Percentiles rank a stretch among this genome's conserved stretches.
These are phyloP conservation scores for Aspergillus costaricaensis DNA, from an alignment of 2,329 filamentous ascomycete genomes.

Conservation along the genomic window DNA sequence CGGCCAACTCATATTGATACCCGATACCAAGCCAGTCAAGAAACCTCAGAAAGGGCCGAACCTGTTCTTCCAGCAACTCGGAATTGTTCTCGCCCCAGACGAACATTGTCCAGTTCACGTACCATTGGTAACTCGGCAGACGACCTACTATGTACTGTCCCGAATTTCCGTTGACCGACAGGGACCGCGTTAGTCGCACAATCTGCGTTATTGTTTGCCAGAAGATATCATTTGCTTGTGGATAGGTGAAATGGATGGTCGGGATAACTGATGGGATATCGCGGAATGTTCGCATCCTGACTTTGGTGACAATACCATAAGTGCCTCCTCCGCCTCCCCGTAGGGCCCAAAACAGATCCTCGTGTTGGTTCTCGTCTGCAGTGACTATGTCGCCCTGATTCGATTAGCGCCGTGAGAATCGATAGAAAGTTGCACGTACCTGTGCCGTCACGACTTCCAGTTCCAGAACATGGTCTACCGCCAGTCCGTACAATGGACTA, in stretches of 20 bases:
- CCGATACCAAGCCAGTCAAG: neutral
- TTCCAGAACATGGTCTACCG: slow-evolving; percentile 53
- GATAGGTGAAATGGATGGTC: neutral
- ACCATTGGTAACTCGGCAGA: neutral
- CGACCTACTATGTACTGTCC: neutral
- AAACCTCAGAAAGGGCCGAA: neutral
- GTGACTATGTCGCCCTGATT: slow-evolving; percentile 45
- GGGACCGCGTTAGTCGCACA: neutral
- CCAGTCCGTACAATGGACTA: slow-evolving; percentile 53
- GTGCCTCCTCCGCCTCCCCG: slow-evolving; percentile 44
- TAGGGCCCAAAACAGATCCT: slow-evolving; percentile 48
- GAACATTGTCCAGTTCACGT: neutral
- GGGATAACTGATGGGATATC: slow-evolving; percentile 33
- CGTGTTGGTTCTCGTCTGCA: slow-evolving; percentile 45
- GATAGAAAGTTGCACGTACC: slow-evolving; percentile 1
- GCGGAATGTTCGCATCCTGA: slow-evolving; percentile 46
- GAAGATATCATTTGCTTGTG: neutral
- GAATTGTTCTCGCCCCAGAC: neutral
- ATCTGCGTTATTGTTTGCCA: neutral
- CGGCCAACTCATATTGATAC: neutral
- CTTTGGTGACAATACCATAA: slow-evolving; percentile 28
- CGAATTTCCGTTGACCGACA: neutral
- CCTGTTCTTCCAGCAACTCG: neutral
- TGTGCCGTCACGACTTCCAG: slow-evolving; percentile 52
- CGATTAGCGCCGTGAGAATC: neutral